Evolutionary conservation across 495 filamentous ascomycete genomes (phyloP), one percentile per base, ranked within the genome.

Genomic region (Pyrenula massariospora): DNA sequence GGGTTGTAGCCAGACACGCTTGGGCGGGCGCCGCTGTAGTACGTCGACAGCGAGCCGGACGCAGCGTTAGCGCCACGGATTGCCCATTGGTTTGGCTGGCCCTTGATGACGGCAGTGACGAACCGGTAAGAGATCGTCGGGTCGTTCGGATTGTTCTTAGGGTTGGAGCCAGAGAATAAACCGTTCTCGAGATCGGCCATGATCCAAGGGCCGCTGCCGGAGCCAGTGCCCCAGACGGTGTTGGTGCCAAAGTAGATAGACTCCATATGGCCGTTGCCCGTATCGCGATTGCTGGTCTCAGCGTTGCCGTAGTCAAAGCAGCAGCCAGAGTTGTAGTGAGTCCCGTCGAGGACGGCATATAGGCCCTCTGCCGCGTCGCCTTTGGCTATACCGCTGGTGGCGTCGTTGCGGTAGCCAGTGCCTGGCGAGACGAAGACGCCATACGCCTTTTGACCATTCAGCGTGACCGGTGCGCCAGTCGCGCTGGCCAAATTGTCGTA

Each of bases 251-350:
- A 82, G 70, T 83, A 83, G 64, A 83, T 76, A 42, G 79, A 77
- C 64, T 83, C 80, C 80, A 83, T 82, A 59, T 82, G 79, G 56
- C 75, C 78, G 57, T 72, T 71, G 49, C 80, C 80, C 1, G 78
- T 82, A 59, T 82, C 79, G 10, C 24, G 63, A 57, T 65, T 76
- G 62, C 62, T 79, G 22, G 68, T 74, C 66, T 83, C 80, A 48
- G 79, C 79, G 51, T 83, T 83, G 54, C 79, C 80, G 53, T 83
- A 83, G 65, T 83, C 80, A 59, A 79, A 83, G 69, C 80, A 83
- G 71, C 80, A 83, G 24, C 25, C 71, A 31, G 56, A 69, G 54
- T 83, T 83, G 67, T 78, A 83, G 58, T 83, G 77, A 5, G 78
- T 81, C 1, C 79, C 80, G 52, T 83, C 80, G 21, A 83, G 67